Base-by-base conservation (phyloP, 441 rosid genomes). In the Lepidium campestre region DNA sequence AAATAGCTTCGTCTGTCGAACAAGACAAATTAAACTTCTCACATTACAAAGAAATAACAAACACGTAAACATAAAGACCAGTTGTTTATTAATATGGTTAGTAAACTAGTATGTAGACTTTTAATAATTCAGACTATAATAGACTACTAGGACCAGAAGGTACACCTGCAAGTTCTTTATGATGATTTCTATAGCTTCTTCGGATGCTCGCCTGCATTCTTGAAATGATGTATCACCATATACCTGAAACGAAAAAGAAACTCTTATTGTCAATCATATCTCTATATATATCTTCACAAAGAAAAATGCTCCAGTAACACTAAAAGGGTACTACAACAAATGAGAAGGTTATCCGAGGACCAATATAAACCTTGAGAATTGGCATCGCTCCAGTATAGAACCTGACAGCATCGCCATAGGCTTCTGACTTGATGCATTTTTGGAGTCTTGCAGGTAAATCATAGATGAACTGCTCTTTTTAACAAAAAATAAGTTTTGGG, bases 321-420 rank as follows among this genome's bases (percentile, higher is more conserved):
- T 34, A 41, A 34, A 57, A 32, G 55, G 37, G 53, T 6, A 66
- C 41, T 25, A 45, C 42, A 75, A 58, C 42, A 59, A 57, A 50
- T 65, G 55, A 17, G 59, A 58, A 17, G 65, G 32, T 50, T 44
- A 57, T 57, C 44, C 7, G n/a, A 27, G 20, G 62, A 50, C 40
- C 42, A 22, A 34, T 39, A 44, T 61, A 48, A 53, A 88, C 98
- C 99, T 91, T 85, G 71, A 94, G 83, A 79, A 94, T 89, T 71
- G 99, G 97, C 93, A 89, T 89, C 57, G 98, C 98, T 75, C 99
- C 99, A 27, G 82, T 85, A 52, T 89, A 94, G 77, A 88, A 91
- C 80, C 85, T 89, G 74, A 94, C 97, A 53, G 99, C 99, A 85
- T 91, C 97, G 14, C 89, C 93, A 77, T 91, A 94, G 39, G 87